phyloP scores from a whole-genome alignment of 2,329 filamentous ascomycete genomes.

The Fusarium veterinarium region DNA sequence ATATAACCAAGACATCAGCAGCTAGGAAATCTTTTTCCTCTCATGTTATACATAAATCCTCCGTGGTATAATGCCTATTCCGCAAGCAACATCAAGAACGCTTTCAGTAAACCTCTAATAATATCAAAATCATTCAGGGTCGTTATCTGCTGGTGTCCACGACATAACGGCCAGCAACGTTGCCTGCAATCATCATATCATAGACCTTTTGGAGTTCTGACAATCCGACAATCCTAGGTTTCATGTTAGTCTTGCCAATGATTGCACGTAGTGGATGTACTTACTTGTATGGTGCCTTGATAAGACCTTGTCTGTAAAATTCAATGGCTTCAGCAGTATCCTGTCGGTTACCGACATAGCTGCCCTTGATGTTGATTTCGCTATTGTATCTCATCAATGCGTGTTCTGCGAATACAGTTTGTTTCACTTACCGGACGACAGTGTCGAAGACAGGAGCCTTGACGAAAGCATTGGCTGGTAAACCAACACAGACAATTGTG shows the following conservation, averaged over 20 bases:
- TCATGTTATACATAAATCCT: background rate
- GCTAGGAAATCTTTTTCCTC: no score
- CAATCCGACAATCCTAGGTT: conserved; percentile 70
- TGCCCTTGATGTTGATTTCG: conserved; percentile 90
- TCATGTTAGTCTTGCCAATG: background rate
- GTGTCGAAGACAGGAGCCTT: conserved; percentile 87
- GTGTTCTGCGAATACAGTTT: rapidly evolving
- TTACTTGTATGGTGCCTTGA: conserved; percentile 82
- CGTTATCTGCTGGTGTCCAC: conserved; percentile 73
- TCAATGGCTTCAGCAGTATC: conserved; percentile 88
- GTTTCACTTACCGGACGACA: conserved; percentile 63
- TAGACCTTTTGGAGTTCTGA: conserved; percentile 81
- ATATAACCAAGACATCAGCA: background rate
- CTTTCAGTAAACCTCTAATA: background rate
- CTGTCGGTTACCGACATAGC: conserved; percentile 88
- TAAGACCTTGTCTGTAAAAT: conserved; percentile 82
- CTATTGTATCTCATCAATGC: conserved; percentile 47
- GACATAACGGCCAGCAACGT: conserved; percentile 79
- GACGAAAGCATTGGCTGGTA: conserved; percentile 84
- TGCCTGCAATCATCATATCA: conserved; percentile 73
- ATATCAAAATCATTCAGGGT: background rate
- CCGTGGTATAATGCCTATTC: background rate
- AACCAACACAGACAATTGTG: conserved; percentile 83
- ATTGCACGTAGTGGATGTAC: rapidly evolving
- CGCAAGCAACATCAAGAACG: background rate